phyloP scores from a whole-genome alignment of 495 filamentous ascomycete species.

The Bombardia bombarda region DNA sequence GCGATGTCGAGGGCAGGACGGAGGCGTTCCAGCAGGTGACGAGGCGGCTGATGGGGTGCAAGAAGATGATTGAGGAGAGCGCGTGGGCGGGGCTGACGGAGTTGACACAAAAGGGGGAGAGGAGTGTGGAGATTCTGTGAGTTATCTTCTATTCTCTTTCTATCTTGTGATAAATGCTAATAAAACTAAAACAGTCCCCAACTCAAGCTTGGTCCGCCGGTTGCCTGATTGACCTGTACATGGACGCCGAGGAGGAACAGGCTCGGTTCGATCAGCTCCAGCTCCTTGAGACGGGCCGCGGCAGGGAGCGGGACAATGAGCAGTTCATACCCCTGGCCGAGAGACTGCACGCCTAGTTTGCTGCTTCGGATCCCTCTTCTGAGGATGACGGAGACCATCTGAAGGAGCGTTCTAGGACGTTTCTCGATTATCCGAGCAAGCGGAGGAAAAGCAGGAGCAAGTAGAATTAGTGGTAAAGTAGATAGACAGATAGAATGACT shows the following conservation, averaged over 20 bases:
- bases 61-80: slow-evolving; percentile 64
- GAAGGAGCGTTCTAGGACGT: no score
- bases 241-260: slow-evolving; percentile 62
- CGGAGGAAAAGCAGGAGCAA: no score
- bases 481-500: no score
- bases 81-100: slow-evolving; percentile 92
- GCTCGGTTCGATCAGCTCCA: slow-evolving; percentile 14
- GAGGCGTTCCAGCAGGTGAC: slow-evolving; percentile 95
- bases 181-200: slow-evolving; percentile 51
- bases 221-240: slow-evolving; percentile 89
- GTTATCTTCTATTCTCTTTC: slow-evolving; percentile 20
- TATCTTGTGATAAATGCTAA: neutral
- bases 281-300: no score
- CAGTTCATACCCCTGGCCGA: no score
- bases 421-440: no score
- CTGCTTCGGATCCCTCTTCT: no score
- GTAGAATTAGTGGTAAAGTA: no score
- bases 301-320: neutral
- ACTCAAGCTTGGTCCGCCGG: slow-evolving; percentile 94
- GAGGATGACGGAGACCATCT: no score
- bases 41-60: slow-evolving; percentile 69
- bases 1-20: slow-evolving; percentile 52
- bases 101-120: slow-evolving; percentile 82
- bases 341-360: no score
- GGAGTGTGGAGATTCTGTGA: slow-evolving; percentile 78